phyloP scores from a whole-genome alignment of 2,329 filamentous ascomycete genomes.

The Hymenoscyphus linearis region DNA sequence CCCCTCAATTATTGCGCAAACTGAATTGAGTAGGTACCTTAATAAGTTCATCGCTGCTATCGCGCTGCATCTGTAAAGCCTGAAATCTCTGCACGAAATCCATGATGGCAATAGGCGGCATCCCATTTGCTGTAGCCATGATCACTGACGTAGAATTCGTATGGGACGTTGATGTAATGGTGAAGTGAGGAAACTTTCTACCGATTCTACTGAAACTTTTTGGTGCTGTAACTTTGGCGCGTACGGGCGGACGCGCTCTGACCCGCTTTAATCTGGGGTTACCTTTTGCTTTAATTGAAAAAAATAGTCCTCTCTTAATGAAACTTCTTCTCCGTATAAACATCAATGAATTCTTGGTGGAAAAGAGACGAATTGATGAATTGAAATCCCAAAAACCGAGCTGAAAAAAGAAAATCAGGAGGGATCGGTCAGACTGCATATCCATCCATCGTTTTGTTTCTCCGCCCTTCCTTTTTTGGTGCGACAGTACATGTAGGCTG shows the following conservation, averaged over 20 bases:
- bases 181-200: neutral
- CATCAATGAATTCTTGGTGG: too few relatives aligned
- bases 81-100: constrained; percentile 46
- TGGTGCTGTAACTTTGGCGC: too few relatives aligned
- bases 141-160: neutral
- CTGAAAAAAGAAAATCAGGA: neutral
- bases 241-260: too few relatives aligned
- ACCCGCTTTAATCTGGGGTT: too few relatives aligned
- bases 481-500: neutral
- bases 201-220: too few relatives aligned
- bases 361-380: neutral
- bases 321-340: too few relatives aligned
- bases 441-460: neutral
- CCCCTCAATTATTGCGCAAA: neutral
- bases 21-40: constrained; percentile 35
- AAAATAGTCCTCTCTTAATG: too few relatives aligned
- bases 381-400: neutral
- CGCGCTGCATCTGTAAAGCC: constrained; percentile 38
- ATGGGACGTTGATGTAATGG: neutral
- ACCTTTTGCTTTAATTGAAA: too few relatives aligned
- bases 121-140: constrained; percentile 3
- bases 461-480: neutral
- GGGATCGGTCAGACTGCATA: neutral
- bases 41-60: constrained; percentile 41
- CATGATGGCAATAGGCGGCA: constrained; percentile 30